Percentiles rank a stretch among this genome's conserved stretches.
phyloP scores from a whole-genome alignment of 2,329 filamentous ascomycete genomes.

The Colletotrichum lupini region DNA sequence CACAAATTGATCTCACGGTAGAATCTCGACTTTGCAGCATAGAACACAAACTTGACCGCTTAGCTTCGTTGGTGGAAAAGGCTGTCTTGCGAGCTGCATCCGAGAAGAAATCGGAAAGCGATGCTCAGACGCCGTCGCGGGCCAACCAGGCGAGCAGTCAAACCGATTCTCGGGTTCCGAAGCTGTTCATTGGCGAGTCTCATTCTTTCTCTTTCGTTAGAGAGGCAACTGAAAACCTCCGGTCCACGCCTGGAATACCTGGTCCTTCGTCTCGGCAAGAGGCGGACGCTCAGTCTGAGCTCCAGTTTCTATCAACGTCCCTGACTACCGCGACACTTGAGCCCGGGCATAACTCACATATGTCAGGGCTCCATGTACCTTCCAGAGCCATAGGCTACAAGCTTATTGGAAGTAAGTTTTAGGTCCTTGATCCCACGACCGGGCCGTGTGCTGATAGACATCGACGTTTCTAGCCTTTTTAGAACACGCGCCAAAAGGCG shows the following conservation, averaged over 20 bases:
- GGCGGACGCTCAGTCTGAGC: not conserved
- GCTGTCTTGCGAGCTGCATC: no score
- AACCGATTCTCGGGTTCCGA: not conserved
- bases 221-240: not conserved
- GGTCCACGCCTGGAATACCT: not conserved
- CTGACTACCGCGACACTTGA: not conserved
- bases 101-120: no score
- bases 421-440: no score
- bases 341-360: not conserved
- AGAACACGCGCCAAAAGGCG: constrained; percentile 10
- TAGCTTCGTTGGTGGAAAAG: no score
- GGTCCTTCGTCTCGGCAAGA: not conserved
- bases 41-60: no score
- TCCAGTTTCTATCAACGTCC: constrained; percentile 2
- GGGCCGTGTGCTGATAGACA: no score
- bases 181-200: not conserved
- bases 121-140: no score
- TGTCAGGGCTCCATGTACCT: not conserved
- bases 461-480: not conserved
- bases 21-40: no score
- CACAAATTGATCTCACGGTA: no score
- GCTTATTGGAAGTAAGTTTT: constrained; percentile 17
- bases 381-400: constrained; percentile 5
- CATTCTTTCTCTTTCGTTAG: constrained; percentile 11
- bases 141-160: no score